Evolutionary conservation across 225 moss, liverwort and hornwort species (phyloP).

Genomic region (Physcomitrium patens): DNA sequence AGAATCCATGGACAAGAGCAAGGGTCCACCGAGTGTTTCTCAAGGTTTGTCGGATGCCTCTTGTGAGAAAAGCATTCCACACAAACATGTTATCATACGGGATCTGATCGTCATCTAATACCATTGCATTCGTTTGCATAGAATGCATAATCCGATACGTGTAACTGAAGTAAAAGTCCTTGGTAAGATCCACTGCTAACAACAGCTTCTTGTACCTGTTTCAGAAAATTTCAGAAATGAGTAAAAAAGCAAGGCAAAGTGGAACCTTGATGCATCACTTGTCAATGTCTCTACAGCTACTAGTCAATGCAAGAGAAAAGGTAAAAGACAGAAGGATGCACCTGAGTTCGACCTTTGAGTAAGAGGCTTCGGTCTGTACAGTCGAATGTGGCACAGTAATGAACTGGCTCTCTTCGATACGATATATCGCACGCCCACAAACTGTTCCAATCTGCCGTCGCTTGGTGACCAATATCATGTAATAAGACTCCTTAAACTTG

Average conservation of each 20-base stretch:
- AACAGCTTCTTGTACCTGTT: conserved; percentile 77
- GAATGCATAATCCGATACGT: conserved; percentile 79
- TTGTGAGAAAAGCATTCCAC: conserved; percentile 80
- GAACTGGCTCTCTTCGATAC: conserved; percentile 71
- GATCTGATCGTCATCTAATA: conserved; percentile 45
- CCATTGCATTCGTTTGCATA: conserved; percentile 66
- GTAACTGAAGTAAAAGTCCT: conserved; percentile 88
- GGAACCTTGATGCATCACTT: no score
- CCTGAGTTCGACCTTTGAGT: no score
- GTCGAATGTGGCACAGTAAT: conserved; percentile 53
- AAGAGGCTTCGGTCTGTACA: no score
- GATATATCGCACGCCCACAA: conserved; percentile 78
- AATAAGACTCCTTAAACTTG: conserved; percentile 78
- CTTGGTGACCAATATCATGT: conserved; percentile 72
- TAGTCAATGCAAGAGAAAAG: no score
- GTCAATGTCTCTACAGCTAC: no score
- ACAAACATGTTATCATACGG: conserved; percentile 86
- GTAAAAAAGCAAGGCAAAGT: no score
- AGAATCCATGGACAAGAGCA: conserved; percentile 76
- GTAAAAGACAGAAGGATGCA: no score
- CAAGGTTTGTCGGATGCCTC: conserved; percentile 66
- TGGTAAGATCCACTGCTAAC: conserved; percentile 74
- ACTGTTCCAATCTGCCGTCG: conserved; percentile 74
- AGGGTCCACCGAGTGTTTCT: conserved; percentile 70
- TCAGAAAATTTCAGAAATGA: no score